Evolutionary conservation across 257 asterid species (phyloP), one percentile per base, ranked within the genome.

Genomic region (Solanum pinnatisectum): DNA sequence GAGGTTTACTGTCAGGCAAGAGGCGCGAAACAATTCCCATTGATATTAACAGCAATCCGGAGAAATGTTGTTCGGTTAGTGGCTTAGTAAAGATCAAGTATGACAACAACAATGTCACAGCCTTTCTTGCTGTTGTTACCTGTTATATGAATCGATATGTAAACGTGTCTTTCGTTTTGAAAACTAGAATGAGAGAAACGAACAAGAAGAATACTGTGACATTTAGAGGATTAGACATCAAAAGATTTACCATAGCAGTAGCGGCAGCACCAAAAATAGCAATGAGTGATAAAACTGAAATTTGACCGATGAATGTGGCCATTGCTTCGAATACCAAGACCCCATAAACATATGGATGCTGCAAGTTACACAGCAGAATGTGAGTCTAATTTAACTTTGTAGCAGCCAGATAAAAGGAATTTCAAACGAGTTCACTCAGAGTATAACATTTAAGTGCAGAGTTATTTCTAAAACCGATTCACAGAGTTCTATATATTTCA

Each of bases 121-220:
- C 98, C 91, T 96, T 96, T 89, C 98, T 92, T 36, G 98, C 98
- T 23, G 98, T 96, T 44, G 98, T 95, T 46, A 96, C 89, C 98
- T 96, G 94, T 49, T 49, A 85, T 25, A 65, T 42, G n/a, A 42
- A 86, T 18, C 30, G 83, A 67, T 49, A 49, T 5, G 33, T 44
- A 20, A 9, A 16, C 4, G 18, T 30, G 13, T 73, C 20, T n/a
- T 23, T 76, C 83, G 1, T 39, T n/a, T 23, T 18, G 12, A 30
- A 18, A 42, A 78, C 18, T 16, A 49, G 27, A 18, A 3, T 27
- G 23, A 46, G 68, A 46, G 30, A 46, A 84, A 5, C 9, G 22
- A 68, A 76, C 44, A 86, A 22, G 14, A 37, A 35, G 3, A 15
- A 5, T 25, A n/a, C 8, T 36, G 20, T 12, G 2, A 33, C 2